Base-by-base conservation (phyloP, 1,284 basidiomycete genomes). In the Tetrapyrgos nigripes region DNA sequence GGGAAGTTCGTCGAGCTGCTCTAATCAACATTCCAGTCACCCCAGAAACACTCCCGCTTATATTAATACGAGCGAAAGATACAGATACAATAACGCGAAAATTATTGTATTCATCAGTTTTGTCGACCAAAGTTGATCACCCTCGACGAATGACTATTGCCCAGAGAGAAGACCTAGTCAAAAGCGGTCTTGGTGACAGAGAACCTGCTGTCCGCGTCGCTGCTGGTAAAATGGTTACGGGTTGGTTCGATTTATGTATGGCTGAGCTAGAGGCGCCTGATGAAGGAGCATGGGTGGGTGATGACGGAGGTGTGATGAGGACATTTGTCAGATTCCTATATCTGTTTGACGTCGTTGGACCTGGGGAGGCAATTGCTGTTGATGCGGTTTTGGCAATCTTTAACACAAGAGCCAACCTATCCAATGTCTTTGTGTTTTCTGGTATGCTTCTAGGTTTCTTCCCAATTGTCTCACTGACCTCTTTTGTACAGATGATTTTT, bases 1-100 rank as follows among this genome's bases (percentile, higher is more conserved):
- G 94, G 2, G 96, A 98, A 67, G 96, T 97, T 8, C 93, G 97
- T 13, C 87, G 94, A 23, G 92, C 94, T 0, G 90, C 92, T 0
- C 81, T 99, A 0, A 81, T 94, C 62, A 92, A 94, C 66, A 79
- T 96, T 1, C 89, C 92, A 1, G 76, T 91, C 17, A 83, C 83
- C 1, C 78, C 80, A 1, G 71, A 75, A 0, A 90, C 89, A 0
- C 76, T 97, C 1, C 81, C 88, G 1, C 72, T 82, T 8, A 82
- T 98, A 49, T 84, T 99, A 37, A 83, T 86, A 4, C 87, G 96
- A 19, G 91, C 93, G 0, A 88, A 94, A 59, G 97, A 98, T 71
- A 81, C 91, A 31, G 97, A 98, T 68, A 82, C 90, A 0, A 80
- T 88, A 56, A 90, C 93, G 27, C 90, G 96, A 52, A 91, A 90